phyloP scores from a whole-genome alignment of 202 grass and related monocot species.

The Carex arenaria region DNA sequence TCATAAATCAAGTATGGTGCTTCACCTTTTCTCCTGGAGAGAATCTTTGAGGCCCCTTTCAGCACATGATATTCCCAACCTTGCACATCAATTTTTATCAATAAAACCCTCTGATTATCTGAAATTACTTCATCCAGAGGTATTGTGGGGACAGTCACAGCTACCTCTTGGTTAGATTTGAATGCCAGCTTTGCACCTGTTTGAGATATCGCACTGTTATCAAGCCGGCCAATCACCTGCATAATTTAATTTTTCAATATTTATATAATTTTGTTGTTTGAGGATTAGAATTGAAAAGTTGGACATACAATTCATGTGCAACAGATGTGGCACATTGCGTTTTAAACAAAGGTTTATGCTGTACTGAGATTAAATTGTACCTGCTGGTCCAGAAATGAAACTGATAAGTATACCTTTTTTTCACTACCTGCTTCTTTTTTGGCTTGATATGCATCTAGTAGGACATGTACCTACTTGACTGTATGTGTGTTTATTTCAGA shows the following conservation, averaged over 20 bases:
- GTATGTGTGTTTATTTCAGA: background rate
- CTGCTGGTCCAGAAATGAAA: background rate
- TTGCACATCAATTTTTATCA: slow-evolving; percentile 95
- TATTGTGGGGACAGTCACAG: slow-evolving; percentile 64
- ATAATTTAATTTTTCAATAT: slow-evolving; percentile 26
- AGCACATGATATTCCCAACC: slow-evolving; percentile 96
- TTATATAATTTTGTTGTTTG: background rate
- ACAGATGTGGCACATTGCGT: background rate
- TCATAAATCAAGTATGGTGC: slow-evolving; percentile 93
- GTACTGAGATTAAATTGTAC: background rate
- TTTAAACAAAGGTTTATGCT: background rate
- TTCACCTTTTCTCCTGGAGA: slow-evolving; percentile 72
- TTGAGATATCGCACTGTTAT: slow-evolving; percentile 97
- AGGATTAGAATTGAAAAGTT: background rate
- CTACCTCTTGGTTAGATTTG: slow-evolving; percentile 69
- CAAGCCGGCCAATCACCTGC: slow-evolving; percentile 81
- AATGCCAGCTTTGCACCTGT: slow-evolving; percentile 90
- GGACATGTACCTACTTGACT: background rate
- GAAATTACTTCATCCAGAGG: slow-evolving; percentile 81
- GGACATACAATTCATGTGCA: background rate
- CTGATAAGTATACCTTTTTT: background rate
- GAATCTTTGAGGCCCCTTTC: slow-evolving; percentile 63
- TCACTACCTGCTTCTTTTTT: background rate
- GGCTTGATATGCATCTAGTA: background rate
- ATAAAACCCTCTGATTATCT: slow-evolving; percentile 44